A percentile compares a stretch with the other conserved stretches of the same genome.
phyloP scores from a whole-genome alignment of 2,329 filamentous ascomycete genomes.

The Dactylellina cionopaga region DNA sequence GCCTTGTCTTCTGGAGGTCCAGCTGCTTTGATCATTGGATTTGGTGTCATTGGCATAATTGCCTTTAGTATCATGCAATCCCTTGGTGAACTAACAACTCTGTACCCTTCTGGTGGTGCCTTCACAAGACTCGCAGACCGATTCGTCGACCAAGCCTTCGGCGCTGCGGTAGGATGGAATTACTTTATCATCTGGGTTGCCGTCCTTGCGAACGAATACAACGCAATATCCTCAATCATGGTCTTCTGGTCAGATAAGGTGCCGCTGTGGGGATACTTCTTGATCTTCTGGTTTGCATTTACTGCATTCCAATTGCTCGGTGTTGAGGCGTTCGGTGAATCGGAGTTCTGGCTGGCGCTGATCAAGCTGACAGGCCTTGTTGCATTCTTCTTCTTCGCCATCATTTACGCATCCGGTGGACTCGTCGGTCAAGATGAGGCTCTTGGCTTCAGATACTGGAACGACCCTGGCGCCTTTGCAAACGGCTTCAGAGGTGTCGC shows the following conservation, averaged over 20 bases:
- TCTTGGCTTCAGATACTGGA: slow-evolving; percentile 78
- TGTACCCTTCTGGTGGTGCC: slow-evolving; percentile 78
- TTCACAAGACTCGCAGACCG: slow-evolving; percentile 80
- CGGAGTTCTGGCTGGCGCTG: slow-evolving; percentile 80
- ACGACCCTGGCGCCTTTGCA: slow-evolving; percentile 73
- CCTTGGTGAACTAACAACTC: slow-evolving; percentile 76
- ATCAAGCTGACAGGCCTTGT: slow-evolving; percentile 80
- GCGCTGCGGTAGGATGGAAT: slow-evolving; percentile 83
- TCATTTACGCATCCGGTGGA: slow-evolving; percentile 77
- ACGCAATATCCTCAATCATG: slow-evolving; percentile 77
- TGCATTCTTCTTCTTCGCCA: slow-evolving; percentile 79
- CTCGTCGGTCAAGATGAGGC: slow-evolving; percentile 68
- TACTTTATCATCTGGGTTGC: slow-evolving; percentile 84
- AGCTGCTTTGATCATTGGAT: slow-evolving; percentile 77
- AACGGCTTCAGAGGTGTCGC: slow-evolving; percentile 72
- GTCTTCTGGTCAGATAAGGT: slow-evolving; percentile 73
- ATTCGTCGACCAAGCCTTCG: slow-evolving; percentile 77
- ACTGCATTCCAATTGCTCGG: slow-evolving; percentile 76
- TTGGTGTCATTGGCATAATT: slow-evolving; percentile 75
- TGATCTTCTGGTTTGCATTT: slow-evolving; percentile 77
- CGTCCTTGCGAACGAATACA: slow-evolving; percentile 78
- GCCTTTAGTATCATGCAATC: slow-evolving; percentile 66
- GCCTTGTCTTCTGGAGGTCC: slow-evolving; percentile 76
- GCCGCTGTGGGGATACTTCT: slow-evolving; percentile 76
- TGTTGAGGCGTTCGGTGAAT: slow-evolving; percentile 77